These are phyloP conservation scores for Funneliformis caledonium DNA, from an alignment of 371 early-diverging fungal genomes.

Conservation along the genomic window DNA sequence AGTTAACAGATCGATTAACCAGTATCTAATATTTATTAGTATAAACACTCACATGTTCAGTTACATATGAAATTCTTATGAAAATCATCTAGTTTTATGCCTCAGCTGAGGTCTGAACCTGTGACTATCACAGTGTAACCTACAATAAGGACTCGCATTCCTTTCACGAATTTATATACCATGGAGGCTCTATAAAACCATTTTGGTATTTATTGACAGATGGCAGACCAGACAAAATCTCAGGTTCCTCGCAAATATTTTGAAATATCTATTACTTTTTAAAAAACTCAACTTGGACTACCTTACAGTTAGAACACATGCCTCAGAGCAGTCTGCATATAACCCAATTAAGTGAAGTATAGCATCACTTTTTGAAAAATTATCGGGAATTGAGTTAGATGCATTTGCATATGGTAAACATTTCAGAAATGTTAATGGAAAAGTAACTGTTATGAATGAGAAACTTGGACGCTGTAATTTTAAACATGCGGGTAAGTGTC, in stretches of 20 bases:
- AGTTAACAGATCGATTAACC: no score
- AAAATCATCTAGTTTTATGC: no score
- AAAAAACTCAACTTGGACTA: background rate
- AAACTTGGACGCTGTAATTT: background rate
- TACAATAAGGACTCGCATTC: no score
- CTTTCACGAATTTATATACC: no score
- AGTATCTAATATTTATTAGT: no score
- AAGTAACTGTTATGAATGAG: background rate
- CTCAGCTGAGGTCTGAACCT: no score
- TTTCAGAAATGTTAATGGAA: background rate
- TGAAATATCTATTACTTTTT: background rate
- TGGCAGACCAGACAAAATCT: background rate
- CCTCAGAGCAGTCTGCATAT: background rate
- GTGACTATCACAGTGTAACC: no score
- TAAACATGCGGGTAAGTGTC: background rate
- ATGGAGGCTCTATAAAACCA: background rate
- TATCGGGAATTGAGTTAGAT: background rate
- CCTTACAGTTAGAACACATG: background rate
- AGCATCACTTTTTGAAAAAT: background rate
- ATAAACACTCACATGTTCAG: no score
- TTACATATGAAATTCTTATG: no score
- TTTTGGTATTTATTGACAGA: background rate
- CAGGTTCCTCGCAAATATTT: background rate
- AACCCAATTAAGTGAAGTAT: background rate
- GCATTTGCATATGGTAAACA: background rate